phyloP scores from a whole-genome alignment of 805 yeast genomes.

The Kodamaea nitidulidarum region DNA sequence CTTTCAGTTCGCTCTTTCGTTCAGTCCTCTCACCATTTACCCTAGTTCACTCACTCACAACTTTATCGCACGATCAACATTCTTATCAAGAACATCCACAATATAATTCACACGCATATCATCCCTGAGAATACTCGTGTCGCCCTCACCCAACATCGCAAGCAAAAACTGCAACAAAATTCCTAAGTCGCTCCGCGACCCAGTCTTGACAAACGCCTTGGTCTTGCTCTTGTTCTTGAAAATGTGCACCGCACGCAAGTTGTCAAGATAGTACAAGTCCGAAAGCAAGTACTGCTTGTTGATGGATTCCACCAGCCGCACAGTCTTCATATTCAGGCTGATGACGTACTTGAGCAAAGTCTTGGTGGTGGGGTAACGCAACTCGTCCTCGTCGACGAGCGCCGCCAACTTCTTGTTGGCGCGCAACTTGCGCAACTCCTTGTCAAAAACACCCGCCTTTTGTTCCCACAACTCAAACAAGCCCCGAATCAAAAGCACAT shows the following conservation, averaged over 20 bases:
- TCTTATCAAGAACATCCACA: slow-evolving; percentile 34
- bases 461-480: slow-evolving; percentile 12
- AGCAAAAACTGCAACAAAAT: slow-evolving; percentile 21
- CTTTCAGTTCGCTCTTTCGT: too few species aligned
- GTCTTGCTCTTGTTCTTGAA: slow-evolving; percentile 41
- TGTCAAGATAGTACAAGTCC: slow-evolving; percentile 35
- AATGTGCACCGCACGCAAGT: slow-evolving; percentile 31
- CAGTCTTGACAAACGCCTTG: slow-evolving; percentile 34
- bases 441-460: slow-evolving; percentile 16
- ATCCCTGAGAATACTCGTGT: slow-evolving; percentile 12
- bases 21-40: not conserved
- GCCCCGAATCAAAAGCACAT: slow-evolving; percentile 23
- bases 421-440: slow-evolving; percentile 12
- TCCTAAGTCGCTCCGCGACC: slow-evolving; percentile 25
- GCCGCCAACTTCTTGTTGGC: slow-evolving; percentile 5
- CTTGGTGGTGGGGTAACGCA: slow-evolving; percentile 30
- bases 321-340: slow-evolving; percentile 9
- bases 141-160: slow-evolving; percentile 5
- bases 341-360: slow-evolving; percentile 26
- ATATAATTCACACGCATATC: slow-evolving; percentile 25
- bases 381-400: slow-evolving; percentile 13
- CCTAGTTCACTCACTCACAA: not conserved
- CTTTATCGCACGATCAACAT: slow-evolving; percentile 1
- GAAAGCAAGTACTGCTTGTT: slow-evolving; percentile 42
- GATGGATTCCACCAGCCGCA: slow-evolving; percentile 25